Base-by-base conservation (phyloP, 1,284 basidiomycete species). In the Ceratobasidium papillatum region DNA sequence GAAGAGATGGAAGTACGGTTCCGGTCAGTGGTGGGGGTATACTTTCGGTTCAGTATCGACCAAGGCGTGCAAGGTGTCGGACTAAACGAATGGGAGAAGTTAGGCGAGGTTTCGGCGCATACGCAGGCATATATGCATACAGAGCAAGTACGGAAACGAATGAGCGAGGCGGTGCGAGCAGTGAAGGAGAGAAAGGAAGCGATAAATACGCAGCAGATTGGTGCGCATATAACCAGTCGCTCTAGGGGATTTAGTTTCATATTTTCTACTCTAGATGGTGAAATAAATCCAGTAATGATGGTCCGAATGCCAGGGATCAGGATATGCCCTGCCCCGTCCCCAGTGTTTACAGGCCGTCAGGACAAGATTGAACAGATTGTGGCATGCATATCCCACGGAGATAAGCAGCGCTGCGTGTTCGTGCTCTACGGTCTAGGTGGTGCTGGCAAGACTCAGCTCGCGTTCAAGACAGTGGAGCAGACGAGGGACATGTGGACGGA, bases 381-480 rank as follows among this genome's bases (percentile, higher is more conserved):
- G 11, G 11, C 27, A 32, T 58, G 54, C 30, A 34, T 58, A 58
- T 14, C 54, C 27, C 27, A 32, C 3, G 54, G 54, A 32, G 41
- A 27, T 22, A 41, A 22, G 2, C 12, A 54, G n/a, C 64, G 47
- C 17, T 43, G 54, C 17, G 22, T 63, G 7, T 58, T 59, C 22
- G 45, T 75, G 5, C n/a, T 75, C 1, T 47, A 51, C 63, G 74
- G 74, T 1, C 58, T 72, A 19, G 54, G 54, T 30, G 66, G 74
- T 5, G 22, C 19, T 3, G 74, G 74, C 0, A 75, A 75, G 49
- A 71, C 74, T 5, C 74, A 75, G 32, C 19, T 75, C 2, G 65
- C 61, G n/a, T 32, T 41, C 22, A 49, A 49, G 22, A 62, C 32
- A 14, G 56, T 59, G 7, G 32, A 51, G 8, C 7, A 38, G n/a